These are phyloP conservation scores for Xerocomus spinulosus DNA, from an alignment of 768 basidiomycete genomes.

Conservation along the genomic window DNA sequence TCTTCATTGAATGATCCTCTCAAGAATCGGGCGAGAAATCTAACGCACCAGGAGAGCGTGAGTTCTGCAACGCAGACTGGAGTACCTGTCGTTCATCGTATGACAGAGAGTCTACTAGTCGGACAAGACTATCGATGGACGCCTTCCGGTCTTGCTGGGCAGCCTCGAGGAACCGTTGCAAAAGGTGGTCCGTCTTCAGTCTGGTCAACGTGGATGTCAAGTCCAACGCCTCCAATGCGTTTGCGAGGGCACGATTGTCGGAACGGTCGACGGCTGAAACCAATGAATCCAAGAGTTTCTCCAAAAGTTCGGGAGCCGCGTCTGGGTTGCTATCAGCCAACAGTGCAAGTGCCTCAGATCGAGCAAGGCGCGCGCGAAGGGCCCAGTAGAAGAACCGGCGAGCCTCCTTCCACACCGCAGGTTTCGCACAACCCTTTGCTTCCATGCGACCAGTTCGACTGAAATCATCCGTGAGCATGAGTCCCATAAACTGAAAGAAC, in stretches of 20 bases:
- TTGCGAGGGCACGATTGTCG: slow-evolving; percentile 54
- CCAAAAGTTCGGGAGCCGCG: slow-evolving; percentile 61
- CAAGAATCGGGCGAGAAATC: neutral
- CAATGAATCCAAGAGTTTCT: slow-evolving; percentile 58
- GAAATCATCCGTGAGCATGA: slow-evolving; percentile 10
- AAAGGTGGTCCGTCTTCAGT: slow-evolving; percentile 65
- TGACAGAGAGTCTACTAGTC: slow-evolving; percentile 66
- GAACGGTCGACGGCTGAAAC: slow-evolving; percentile 49
- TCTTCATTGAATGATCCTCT: slow-evolving; percentile 3
- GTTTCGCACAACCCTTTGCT: slow-evolving; percentile 91
- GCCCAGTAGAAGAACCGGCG: slow-evolving; percentile 94
- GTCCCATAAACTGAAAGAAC: neutral
- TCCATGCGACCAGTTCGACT: slow-evolving; percentile 96
- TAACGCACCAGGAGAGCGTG: slow-evolving; percentile 56
- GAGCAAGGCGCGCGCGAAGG: slow-evolving; percentile 75
- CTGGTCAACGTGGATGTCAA: slow-evolving; percentile 56
- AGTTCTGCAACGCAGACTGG: slow-evolving; percentile 55
- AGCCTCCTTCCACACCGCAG: slow-evolving; percentile 83
- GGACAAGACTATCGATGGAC: slow-evolving; percentile 66
- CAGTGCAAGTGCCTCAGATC: slow-evolving; percentile 56
- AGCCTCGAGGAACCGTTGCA: slow-evolving; percentile 60
- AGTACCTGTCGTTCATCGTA: slow-evolving; percentile 67
- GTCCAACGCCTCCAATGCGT: slow-evolving; percentile 68
- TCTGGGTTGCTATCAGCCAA: slow-evolving; percentile 71
- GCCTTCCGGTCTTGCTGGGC: slow-evolving; percentile 75